Percentiles rank a stretch among this genome's conserved stretches.
Conservation (phyloP, 208 protist species). For the Balamuthia mandrillaris region DNA sequence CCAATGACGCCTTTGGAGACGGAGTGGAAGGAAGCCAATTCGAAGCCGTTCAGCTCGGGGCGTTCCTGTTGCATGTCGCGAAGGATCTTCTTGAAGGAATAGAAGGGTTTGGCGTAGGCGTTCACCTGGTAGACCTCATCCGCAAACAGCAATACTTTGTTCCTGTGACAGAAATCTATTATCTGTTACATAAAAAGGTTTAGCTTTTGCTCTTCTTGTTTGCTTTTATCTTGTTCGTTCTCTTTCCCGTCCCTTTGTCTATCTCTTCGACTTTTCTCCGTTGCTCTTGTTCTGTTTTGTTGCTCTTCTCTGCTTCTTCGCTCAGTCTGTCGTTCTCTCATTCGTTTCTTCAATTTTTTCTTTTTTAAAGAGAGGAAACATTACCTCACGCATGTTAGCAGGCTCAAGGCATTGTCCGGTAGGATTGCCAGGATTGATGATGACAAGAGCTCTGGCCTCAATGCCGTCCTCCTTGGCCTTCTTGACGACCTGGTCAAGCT, state of each 20-base stretch:
- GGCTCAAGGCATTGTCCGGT: slow-evolving; percentile 86
- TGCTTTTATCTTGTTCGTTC: no score
- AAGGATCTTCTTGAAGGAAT: slow-evolving; percentile 84
- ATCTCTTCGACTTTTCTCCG: no score
- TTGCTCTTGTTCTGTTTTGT: no score
- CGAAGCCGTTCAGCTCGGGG: slow-evolving; percentile 35
- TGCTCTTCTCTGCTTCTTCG: no score
- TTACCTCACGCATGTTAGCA: slow-evolving; percentile 78
- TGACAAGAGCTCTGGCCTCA: slow-evolving; percentile 86
- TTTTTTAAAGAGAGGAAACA: neutral
- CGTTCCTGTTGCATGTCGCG: slow-evolving; percentile 63
- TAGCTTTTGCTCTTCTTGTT: no score
- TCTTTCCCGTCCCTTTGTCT: no score
- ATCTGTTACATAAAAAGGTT: no score
- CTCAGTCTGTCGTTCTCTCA: no score
- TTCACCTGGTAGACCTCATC: slow-evolving; percentile 98
- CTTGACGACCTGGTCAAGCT: slow-evolving; percentile 70
- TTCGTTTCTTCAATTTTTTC: no score
- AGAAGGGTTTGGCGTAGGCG: slow-evolving; percentile 72
- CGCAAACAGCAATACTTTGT: slow-evolving; percentile 89
- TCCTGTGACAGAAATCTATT: slow-evolving; percentile 72
- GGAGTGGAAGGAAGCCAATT: slow-evolving; percentile 96
- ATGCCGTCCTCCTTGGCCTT: slow-evolving; percentile 72
- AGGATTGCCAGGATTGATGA: slow-evolving; percentile 99
- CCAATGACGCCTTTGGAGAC: slow-evolving; percentile 96